phyloP scores from a whole-genome alignment of 176 grass and related monocot genomes.

The Paspalum vaginatum region DNA sequence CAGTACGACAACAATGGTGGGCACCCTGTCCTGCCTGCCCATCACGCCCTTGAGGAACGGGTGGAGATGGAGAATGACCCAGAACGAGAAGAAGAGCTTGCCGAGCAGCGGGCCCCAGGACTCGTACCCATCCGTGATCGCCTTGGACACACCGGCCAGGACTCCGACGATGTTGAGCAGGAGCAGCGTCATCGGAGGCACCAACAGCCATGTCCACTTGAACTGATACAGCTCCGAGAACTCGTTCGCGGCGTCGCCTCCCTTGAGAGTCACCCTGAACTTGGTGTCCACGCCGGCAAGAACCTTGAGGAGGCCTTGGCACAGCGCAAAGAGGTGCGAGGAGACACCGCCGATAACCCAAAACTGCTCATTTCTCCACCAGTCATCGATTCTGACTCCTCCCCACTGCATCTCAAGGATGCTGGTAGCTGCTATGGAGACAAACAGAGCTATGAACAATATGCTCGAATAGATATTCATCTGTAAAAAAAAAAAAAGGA shows the following conservation, averaged over 20 bases:
- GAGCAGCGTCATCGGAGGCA: slow-evolving; percentile 35
- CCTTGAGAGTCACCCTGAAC: slow-evolving; percentile 36
- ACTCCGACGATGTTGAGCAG: slow-evolving; percentile 14
- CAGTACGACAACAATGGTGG: slow-evolving; percentile 42
- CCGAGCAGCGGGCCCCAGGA: slow-evolving; percentile 36
- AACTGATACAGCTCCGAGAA: slow-evolving; percentile 35
- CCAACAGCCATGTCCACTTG: slow-evolving; percentile 33
- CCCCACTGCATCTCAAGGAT: slow-evolving; percentile 44
- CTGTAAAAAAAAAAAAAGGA: background rate
- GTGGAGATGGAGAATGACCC: slow-evolving; percentile 43
- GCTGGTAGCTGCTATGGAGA: slow-evolving; percentile 46
- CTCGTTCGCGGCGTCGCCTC: background rate
- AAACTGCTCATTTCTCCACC: slow-evolving; percentile 46
- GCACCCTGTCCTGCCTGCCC: slow-evolving; percentile 29
- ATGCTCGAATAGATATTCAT: slow-evolving; percentile 43
- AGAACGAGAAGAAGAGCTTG: slow-evolving; percentile 46
- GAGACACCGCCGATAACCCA: slow-evolving; percentile 40
- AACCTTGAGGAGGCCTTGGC: slow-evolving; percentile 45
- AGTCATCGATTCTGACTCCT: slow-evolving; percentile 32
- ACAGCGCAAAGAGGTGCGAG: slow-evolving; percentile 23
- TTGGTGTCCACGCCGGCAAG: slow-evolving; percentile 34
- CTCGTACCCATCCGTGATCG: slow-evolving; percentile 29
- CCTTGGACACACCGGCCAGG: slow-evolving; percentile 33
- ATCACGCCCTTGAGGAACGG: slow-evolving; percentile 43
- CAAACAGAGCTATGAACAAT: slow-evolving; percentile 44